Percentiles rank a stretch among this genome's conserved stretches.
Evolutionary conservation across 352 stramenopile species (phyloP).

Genomic region (Lagenidium sp.): DNA sequence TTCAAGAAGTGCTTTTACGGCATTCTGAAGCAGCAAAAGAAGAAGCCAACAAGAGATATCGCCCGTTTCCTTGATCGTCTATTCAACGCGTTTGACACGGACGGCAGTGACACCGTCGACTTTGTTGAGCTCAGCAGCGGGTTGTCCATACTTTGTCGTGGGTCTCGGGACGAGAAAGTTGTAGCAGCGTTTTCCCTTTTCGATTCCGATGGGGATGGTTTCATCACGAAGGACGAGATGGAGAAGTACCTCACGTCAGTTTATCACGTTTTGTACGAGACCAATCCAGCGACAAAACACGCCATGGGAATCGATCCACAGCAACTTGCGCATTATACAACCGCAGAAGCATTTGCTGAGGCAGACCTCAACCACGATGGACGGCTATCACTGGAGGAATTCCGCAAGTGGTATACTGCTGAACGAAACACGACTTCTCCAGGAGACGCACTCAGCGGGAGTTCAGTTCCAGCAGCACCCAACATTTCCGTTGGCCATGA

Average conservation of each 20-base stretch:
- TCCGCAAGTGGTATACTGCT: conserved; percentile 61
- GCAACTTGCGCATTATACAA: conserved; percentile 59
- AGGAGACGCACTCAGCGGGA: too few species aligned
- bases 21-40: conserved; percentile 53
- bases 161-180: conserved; percentile 69
- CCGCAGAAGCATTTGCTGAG: conserved; percentile 76
- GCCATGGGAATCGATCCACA: conserved; percentile 41
- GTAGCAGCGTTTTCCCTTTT: conserved; percentile 77
- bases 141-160: conserved; percentile 67
- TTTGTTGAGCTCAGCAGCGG: conserved; percentile 72
- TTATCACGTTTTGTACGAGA: conserved; percentile 61
- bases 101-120: conserved; percentile 60
- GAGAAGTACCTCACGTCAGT: conserved; percentile 65
- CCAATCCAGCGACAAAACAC: conserved; percentile 19
- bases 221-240: conserved; percentile 80
- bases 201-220: conserved; percentile 74
- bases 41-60: conserved; percentile 35
- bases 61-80: conserved; percentile 54
- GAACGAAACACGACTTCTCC: neutral
- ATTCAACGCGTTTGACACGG: conserved; percentile 70
- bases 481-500: conserved; percentile 15
- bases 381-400: conserved; percentile 71
- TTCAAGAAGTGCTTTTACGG: conserved; percentile 64
- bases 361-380: conserved; percentile 80
- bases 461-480: neutral